These are phyloP conservation scores for Trypanosoma rangeli DNA, from an alignment of 208 protist genomes.

Conservation along the genomic window DNA sequence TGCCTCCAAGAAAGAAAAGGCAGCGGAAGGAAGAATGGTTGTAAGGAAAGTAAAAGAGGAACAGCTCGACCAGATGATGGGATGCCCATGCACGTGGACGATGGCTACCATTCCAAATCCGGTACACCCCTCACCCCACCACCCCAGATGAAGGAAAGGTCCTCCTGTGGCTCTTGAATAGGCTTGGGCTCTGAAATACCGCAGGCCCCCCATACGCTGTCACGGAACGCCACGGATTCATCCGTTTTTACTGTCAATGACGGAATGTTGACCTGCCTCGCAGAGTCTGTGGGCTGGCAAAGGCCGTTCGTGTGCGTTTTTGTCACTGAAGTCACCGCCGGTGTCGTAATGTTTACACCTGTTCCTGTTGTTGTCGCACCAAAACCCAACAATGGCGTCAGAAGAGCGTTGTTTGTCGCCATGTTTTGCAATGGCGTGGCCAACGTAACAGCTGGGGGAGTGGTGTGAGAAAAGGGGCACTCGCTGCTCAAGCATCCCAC, in stretches of 20 bases:
- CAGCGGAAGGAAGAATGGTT: neutral
- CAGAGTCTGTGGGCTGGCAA: conserved; percentile 17
- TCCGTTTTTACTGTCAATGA: conserved; percentile 16
- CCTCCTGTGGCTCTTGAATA: conserved; percentile 13
- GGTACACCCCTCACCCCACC: neutral
- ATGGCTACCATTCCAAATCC: conserved; percentile 16
- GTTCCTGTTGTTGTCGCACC: conserved; percentile 3
- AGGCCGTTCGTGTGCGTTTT: neutral
- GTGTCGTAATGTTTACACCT: neutral
- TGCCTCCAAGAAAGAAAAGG: neutral
- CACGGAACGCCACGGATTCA: conserved; percentile 24
- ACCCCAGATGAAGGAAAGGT: conserved; percentile 20
- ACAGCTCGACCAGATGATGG: neutral
- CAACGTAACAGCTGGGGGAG: conserved; percentile 7
- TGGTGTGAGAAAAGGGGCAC: conserved; percentile 30
- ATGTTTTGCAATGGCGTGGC: conserved; percentile 32
- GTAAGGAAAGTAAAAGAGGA: neutral
- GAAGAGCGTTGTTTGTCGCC: conserved; percentile 38
- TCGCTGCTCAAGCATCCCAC: conserved; percentile 31
- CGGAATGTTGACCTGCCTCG: neutral
- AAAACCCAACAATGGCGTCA: conserved; percentile 29
- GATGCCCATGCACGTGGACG: neutral
- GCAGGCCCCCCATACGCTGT: conserved; percentile 28
- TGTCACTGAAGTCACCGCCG: conserved; percentile 4
- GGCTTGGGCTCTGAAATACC: conserved; percentile 1